Evolutionary conservation across 2,329 filamentous ascomycete genomes (phyloP).

Genomic region (Mollisia scopiformis): DNA sequence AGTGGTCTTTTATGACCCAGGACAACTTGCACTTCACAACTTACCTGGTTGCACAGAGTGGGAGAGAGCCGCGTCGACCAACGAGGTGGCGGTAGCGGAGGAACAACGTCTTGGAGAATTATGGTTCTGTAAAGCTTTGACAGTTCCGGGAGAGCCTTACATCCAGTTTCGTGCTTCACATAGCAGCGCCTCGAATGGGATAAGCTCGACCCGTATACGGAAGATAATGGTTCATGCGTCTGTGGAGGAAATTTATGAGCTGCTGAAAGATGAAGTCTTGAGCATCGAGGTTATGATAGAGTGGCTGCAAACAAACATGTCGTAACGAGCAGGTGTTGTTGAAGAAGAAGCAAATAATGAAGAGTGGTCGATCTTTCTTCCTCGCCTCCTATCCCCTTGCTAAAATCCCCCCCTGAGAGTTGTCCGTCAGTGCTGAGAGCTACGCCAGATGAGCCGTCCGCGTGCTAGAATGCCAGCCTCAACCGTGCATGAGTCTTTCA

Average conservation of each 20-base stretch:
- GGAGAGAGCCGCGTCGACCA: neutral
- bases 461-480: no score
- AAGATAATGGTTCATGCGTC: constrained; percentile 2
- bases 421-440: no score
- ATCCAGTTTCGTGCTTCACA: neutral
- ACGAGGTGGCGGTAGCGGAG: neutral
- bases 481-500: no score
- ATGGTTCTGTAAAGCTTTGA: neutral
- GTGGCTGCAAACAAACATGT: no score
- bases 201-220: constrained; percentile 4
- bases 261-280: neutral
- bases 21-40: neutral
- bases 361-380: no score
- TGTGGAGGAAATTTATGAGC: neutral
- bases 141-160: neutral
- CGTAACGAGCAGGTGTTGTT: no score
- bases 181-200: constrained; percentile 1
- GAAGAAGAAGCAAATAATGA: no score
- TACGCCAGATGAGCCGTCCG: no score
- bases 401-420: no score
- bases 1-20: constrained; percentile 8
- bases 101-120: neutral
- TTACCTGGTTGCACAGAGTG: constrained; percentile 1
- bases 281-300: neutral
- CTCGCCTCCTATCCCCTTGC: no score